Percentiles rank a stretch among this genome's conserved stretches.
phyloP scores from a whole-genome alignment of 73 alveolate species.

The Breviolum minutum region DNA sequence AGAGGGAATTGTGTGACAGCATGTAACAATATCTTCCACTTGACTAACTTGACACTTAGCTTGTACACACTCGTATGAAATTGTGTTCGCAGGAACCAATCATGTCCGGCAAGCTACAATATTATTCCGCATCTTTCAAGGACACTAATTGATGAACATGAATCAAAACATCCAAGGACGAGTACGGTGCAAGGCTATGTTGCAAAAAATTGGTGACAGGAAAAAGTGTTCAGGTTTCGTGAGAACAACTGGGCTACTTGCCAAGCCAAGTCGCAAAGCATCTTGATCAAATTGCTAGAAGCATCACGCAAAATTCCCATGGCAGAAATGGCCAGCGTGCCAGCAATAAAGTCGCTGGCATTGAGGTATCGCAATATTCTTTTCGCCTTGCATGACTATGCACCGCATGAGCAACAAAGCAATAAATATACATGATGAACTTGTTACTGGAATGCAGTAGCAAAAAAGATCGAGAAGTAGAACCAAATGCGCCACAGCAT shows the following conservation, averaged over 20 bases:
- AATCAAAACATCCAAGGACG: too few species aligned
- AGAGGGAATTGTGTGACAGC: too few species aligned
- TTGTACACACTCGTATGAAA: too few species aligned
- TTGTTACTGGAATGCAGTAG: background rate
- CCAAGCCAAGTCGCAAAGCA: constrained; percentile 39
- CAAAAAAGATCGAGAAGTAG: background rate
- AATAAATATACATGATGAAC: background rate
- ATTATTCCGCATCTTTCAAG: too few species aligned
- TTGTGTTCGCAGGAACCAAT: too few species aligned
- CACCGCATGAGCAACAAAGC: background rate
- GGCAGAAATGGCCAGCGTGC: constrained; percentile 87
- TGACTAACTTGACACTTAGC: too few species aligned
- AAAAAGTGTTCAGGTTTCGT: too few species aligned
- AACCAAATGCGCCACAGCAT: background rate
- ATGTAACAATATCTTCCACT: too few species aligned
- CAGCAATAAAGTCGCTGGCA: constrained; percentile 92
- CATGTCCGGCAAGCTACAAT: too few species aligned
- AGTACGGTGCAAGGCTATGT: too few species aligned
- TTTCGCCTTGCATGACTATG: constrained; percentile 30
- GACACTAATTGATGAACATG: too few species aligned
- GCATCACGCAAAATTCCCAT: constrained; percentile 69
- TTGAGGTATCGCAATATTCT: constrained; percentile 22
- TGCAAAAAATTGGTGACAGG: background rate
- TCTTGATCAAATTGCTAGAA: background rate
- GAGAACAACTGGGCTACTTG: background rate